Evolutionary conservation across 2,329 filamentous ascomycete species (phyloP), one percentile per base, ranked within the genome.

Genomic region (Cladosporium cucumerinum): DNA sequence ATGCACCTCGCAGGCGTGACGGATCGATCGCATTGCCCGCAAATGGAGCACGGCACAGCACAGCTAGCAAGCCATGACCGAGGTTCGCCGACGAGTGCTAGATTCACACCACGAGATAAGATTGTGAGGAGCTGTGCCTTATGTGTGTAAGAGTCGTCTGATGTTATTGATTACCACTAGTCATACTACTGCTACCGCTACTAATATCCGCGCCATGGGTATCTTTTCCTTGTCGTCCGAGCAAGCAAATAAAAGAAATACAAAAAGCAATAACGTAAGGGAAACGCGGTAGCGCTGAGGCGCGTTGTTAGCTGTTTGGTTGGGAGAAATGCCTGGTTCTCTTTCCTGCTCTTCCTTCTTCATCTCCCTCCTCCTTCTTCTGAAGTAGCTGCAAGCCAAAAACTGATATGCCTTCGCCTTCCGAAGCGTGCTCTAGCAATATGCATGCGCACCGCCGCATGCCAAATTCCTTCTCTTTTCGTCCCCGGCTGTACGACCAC

Each of bases 191-290:
- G 26, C 25, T 28, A 52, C 23, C 48, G 18, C 26, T 57, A 39
- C 54, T 57, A 14, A 39, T 39, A 8, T 57, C 32, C 54, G 54
- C 54, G 30, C 54, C 54, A 57, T 57, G 55, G 55, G 55, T 58
- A 58, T 58, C 55, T 58, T 46, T 21, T 58, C 55, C 55, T 58
- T 34, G 36, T 58, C 32, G 23, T 58, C 51, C 26, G 54, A 57
- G 32, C 30, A 25, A 57, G 18, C 48, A 57, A 57, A 57, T 25
- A 39, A 57, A 34, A 57, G 18, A 23, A 43, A 57, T 5, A 57
- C n/a, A 43, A 26, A 26, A 51, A 51, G 48, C 48, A 28, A 52
- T 16, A 28, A 46, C 14, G 18, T 21, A 21, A 46, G n/a, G 39
- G 23, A 57, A 39, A 57, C n/a, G 21, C 34, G 21, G 21, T 39